Base-by-base conservation (phyloP, 768 basidiomycete genomes). In the Lactarius hengduanensis region DNA sequence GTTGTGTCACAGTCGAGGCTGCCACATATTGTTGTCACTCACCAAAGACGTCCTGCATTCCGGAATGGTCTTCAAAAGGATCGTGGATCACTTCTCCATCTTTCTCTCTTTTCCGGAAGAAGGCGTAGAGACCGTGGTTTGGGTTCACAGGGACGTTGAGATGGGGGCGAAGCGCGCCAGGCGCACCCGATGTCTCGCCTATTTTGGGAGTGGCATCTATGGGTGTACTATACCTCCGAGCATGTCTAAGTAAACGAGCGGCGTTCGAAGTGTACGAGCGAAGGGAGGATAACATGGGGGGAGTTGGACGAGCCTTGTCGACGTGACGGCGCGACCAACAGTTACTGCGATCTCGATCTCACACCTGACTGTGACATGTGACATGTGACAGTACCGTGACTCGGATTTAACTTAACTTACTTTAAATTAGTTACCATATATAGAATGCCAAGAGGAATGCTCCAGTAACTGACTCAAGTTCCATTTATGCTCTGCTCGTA, bases 81-180 rank as follows among this genome's bases (percentile, higher is more conserved):
- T 90, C 86, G 69, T 85, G 86, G 47, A 74, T 77, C n/a, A 79
- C 80, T 61, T 79, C 79, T 6, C 84, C 88, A 15, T 83, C 76
- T 41, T 77, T 78, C 57, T 74, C 79, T 26, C 80, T 77, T 72
- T 83, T 85, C 65, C 90, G 81, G 77, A 93, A 94, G 74, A 94
- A 93, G 0, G 80, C 86, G 71, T 84, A 92, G 8, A 94, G 82
- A 1, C 91, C 92, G 74, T 94, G 91, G 66, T 88, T 82, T 26
- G 86, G 82, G 65, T 82, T 77, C 28, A 82, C 77, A 4, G 76
- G 59, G 50, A 85, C 72, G 54, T 77, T 77, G 18, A 82, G 72
- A 61, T 81, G 81, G 0, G 80, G 81, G 13, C 83, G 78, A 50
- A 77, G 75, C 43, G 76, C 72, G 15, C 76, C 74, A n/a, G 55